Evolutionary conservation across 352 stramenopile species (phyloP), one percentile per base, ranked within the genome.

Genomic region (Blastocystis sp.): DNA sequence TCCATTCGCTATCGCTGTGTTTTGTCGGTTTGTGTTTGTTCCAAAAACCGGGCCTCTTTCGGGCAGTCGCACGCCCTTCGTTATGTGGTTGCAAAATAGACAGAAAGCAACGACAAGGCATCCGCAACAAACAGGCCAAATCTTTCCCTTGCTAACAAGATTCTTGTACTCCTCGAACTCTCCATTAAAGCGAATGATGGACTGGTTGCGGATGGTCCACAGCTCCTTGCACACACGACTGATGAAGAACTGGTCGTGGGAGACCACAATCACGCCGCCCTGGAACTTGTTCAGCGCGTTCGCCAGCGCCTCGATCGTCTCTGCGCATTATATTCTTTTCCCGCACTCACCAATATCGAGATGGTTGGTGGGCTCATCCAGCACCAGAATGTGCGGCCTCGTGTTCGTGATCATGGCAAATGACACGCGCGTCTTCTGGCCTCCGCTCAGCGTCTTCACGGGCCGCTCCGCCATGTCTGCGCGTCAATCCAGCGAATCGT

Each of bases 281-380:
- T 95, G 90, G 90, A 98, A 98, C 65, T 95, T 94, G 91, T 98
- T 98, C 82, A 98, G 94, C 87, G 95, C 96, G 42, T 94, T 92
- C 21, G 95, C 95, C n/a, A 98, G 91, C 34, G 95, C 94, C 90
- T 98, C 95, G 91, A 98, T 98, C 42, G 93, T 97, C 91, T 98
- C 95, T 91, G 94, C n/a, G 66, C 7, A 6, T 78, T 24, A 68
- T 40, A 42, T 21, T 7, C 24, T 10, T 28, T 19, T 38, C 45
- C 38, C 2, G 14, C 0, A n/a, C 3, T n/a, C 28, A 88, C 81
- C 96, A 90, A 99, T 98, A 93, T 99, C 97, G 9, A 99, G 90
- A 92, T 99, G 98, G 92, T 99, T 99, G 21, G 96, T 99, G 21
- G 97, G 97, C 90, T 99, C 97, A 93, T 99, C 96, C 42, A 99